Base-by-base conservation (phyloP, 1,139 yeast species). In the Suhomyces bolitotheri region DNA sequence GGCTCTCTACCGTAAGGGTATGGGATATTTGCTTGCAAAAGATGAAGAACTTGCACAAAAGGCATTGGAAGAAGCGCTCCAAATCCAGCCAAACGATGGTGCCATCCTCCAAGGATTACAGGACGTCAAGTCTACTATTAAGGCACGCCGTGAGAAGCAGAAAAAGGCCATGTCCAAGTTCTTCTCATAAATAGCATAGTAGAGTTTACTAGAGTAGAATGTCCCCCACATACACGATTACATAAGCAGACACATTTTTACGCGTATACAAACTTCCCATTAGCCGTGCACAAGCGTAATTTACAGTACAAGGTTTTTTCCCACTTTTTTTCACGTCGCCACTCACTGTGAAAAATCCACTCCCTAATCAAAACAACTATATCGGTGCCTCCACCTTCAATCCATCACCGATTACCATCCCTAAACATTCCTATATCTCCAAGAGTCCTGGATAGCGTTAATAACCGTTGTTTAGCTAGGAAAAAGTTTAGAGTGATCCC, bases 111-210 rank as follows among this genome's bases (percentile, higher is more conserved):
- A 77, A 46, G 92, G 90, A 22, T 70, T 89, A 31, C 60, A 66
- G 16, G 84, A 80, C 32, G 82, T 86, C 25, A 78, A 78, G 55
- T 60, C 60, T 31, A 56, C 66, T 25, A 66, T 78, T 36, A 76
- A 76, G 46, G 64, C 65, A 17, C 75, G 87, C 45, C 71, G 67
- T 39, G 81, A 80, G 31, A 81, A 81, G 56, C 89, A 89, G 58
- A 85, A 81, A 67, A 86, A 85, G 50, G 92, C 96, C 2, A 80
- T 87, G 71, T 66, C 94, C 33, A 89, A 87, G 60, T 84, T 90
- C 69, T 90, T 90, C 41, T 42, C 51, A 8, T 33, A 31, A 21
- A 2, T n/a, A n/a, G n/a, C n/a, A 19, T 12, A 10, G 11, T 9
- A 7, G 11, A n/a, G 24, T n/a, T n/a, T n/a, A n/a, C n/a, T n/a